Evolutionary conservation across 306 rosid species (phyloP).

Genomic region (Malus sieversii): DNA sequence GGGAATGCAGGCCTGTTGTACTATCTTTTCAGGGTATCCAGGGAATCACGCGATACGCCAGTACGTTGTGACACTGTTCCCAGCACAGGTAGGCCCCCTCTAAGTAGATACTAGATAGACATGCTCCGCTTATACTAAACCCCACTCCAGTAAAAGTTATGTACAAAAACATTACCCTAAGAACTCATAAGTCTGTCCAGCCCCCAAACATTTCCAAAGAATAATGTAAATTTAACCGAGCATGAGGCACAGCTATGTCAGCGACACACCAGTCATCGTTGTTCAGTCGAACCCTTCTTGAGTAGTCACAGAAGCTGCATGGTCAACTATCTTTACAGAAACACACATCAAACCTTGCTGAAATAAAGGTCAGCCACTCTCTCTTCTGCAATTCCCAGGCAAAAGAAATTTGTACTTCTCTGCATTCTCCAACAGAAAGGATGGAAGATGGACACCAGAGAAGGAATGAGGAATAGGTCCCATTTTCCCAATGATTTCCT

Average conservation of each 20-base stretch:
- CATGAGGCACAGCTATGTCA: slow-evolving; percentile 31
- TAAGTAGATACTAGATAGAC: slow-evolving; percentile 24
- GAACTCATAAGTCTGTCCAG: slow-evolving; percentile 44
- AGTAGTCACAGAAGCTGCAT: slow-evolving; percentile 43
- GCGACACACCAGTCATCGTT: slow-evolving; percentile 37
- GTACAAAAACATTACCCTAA: slow-evolving; percentile 52
- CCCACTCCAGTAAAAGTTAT: slow-evolving; percentile 42
- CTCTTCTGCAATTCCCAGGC: slow-evolving; percentile 86
- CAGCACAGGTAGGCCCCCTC: slow-evolving; percentile 23
- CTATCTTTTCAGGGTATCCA: slow-evolving; percentile 26
- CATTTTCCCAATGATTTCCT: slow-evolving; percentile 92
- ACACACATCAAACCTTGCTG: slow-evolving; percentile 14
- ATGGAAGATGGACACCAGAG: slow-evolving; percentile 95
- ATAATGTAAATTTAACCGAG: slow-evolving; percentile 34
- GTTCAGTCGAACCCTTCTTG: slow-evolving; percentile 30
- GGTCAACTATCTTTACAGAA: slow-evolving; percentile 39
- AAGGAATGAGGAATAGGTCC: slow-evolving; percentile 94
- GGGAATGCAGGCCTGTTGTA: slow-evolving; percentile 28
- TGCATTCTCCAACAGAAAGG: slow-evolving; percentile 76
- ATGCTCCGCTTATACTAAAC: slow-evolving; percentile 33
- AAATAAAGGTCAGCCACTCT: slow-evolving; percentile 34
- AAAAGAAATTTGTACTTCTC: slow-evolving; percentile 74
- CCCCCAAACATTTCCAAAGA: slow-evolving; percentile 54
- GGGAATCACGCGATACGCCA: slow-evolving; percentile 31
- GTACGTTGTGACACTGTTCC: slow-evolving; percentile 17